Percentiles rank a stretch among this genome's conserved stretches.
phyloP scores from a whole-genome alignment of 78 protist genomes.

The Guillardia theta region DNA sequence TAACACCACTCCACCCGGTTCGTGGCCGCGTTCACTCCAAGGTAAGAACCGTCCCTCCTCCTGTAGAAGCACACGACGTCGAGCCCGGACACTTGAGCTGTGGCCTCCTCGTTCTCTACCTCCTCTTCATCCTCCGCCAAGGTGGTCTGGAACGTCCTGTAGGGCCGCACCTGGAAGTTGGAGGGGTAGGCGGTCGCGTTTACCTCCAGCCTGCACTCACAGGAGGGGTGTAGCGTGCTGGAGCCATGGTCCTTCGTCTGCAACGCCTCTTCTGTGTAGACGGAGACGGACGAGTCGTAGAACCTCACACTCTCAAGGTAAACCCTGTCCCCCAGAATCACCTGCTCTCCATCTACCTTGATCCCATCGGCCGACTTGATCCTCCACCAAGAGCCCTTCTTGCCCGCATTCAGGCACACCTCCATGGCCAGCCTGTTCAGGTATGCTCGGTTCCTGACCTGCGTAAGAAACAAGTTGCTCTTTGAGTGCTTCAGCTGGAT shows the following conservation, averaged over 20 bases:
- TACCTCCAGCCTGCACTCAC: background rate
- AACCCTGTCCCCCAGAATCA: background rate
- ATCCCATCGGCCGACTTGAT: background rate
- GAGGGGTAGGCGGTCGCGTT: background rate
- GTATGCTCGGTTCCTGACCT: background rate
- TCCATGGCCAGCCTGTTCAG: background rate
- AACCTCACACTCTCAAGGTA: background rate
- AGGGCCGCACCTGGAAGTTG: background rate
- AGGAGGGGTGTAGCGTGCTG: background rate
- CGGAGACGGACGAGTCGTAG: background rate
- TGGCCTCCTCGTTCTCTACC: background rate
- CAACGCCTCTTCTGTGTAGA: background rate
- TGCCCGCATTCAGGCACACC: background rate
- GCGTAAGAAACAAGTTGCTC: background rate
- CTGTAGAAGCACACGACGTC: too few relatives aligned
- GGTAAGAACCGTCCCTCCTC: too few relatives aligned
- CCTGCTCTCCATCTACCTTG: background rate
- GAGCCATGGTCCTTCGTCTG: background rate
- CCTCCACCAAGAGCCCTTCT: background rate
- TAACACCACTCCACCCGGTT: too few relatives aligned
- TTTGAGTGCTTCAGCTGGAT: background rate
- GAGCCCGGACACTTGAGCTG: too few relatives aligned
- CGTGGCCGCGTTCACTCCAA: too few relatives aligned
- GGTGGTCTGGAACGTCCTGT: background rate
- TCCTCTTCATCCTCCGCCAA: background rate